phyloP scores from a whole-genome alignment of 805 yeast species.

The Saccharomycopsis sp. region DNA sequence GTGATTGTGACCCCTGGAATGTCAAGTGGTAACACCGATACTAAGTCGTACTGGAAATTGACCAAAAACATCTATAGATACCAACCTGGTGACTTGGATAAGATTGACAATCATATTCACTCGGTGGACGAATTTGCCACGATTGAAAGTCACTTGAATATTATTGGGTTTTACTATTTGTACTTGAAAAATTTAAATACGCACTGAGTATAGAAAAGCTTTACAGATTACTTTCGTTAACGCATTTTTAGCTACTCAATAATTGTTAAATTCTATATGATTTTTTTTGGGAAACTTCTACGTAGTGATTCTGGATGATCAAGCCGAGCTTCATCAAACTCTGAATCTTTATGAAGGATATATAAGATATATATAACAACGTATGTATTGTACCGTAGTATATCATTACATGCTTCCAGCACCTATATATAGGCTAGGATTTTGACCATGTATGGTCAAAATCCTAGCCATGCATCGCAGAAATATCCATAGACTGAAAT shows the following conservation, averaged over 20 bases:
- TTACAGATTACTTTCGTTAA: not conserved
- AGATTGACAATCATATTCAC: constrained; percentile 34
- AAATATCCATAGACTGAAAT: not conserved
- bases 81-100: constrained; percentile 33
- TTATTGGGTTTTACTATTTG: constrained; percentile 49
- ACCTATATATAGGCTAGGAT: not conserved
- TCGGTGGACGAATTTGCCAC: constrained; percentile 57
- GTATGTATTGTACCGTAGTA: too few species aligned
- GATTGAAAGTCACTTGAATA: constrained; percentile 52
- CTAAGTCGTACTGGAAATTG: constrained; percentile 56
- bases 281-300: too few species aligned
- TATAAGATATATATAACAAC: too few species aligned
- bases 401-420: too few species aligned
- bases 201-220: not conserved
- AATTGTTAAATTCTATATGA: too few species aligned
- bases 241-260: too few species aligned
- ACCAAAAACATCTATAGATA: constrained; percentile 56
- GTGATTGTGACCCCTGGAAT: constrained; percentile 47
- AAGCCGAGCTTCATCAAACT: too few species aligned
- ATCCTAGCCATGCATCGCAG: not conserved
- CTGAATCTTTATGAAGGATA: too few species aligned
- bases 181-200: constrained; percentile 40
- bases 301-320: too few species aligned
- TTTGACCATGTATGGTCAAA: not conserved
- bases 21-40: constrained; percentile 68